phyloP scores from a whole-genome alignment of 2,329 filamentous ascomycete species.

The Penicillium hordei region DNA sequence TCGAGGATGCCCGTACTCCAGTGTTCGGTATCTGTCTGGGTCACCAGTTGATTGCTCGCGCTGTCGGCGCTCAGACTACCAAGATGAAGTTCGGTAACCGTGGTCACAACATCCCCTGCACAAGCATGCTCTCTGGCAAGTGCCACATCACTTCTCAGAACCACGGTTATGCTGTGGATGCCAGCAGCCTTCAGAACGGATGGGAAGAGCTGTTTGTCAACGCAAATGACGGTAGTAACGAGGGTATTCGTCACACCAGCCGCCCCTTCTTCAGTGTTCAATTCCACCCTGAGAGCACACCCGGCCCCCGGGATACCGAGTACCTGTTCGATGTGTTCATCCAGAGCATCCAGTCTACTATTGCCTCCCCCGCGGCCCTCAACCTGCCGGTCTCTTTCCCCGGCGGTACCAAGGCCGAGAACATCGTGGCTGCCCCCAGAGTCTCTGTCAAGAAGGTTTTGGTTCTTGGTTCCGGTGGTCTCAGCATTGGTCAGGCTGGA shows the following conservation, averaged over 20 bases:
- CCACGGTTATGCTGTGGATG: constrained; percentile 92
- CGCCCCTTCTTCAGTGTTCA: constrained; percentile 99
- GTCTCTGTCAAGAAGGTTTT: constrained; percentile 92
- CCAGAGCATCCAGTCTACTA: constrained; percentile 71
- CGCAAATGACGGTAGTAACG: constrained; percentile 96
- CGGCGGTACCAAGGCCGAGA: constrained; percentile 77
- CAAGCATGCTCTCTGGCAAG: constrained; percentile 89
- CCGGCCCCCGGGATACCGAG: constrained; percentile 91
- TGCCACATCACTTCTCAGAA: constrained; percentile 99
- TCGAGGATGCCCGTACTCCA: constrained; percentile 77
- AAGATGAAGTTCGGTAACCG: constrained; percentile 99
- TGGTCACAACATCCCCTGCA: constrained; percentile 97
- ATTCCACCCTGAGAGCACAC: constrained; percentile 96
- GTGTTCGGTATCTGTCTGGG: constrained; percentile 96
- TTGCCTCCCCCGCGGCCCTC: constrained; percentile 66
- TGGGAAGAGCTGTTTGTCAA: constrained; percentile 98
- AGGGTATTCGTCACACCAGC: constrained; percentile 85
- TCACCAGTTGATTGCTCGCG: constrained; percentile 87
- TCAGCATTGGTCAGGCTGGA: constrained; percentile 96
- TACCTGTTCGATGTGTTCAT: constrained; percentile 98
- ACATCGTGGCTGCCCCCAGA: constrained; percentile 70
- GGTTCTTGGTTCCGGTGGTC: constrained; percentile 87
- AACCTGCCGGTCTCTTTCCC: constrained; percentile 78
- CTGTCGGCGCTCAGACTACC: constrained; percentile 76
- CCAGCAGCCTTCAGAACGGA: constrained; percentile 68